Evolutionary conservation across 2,329 filamentous ascomycete genomes (phyloP), one percentile per base, ranked within the genome.

Genomic region (Phaeosphaeria sp.): DNA sequence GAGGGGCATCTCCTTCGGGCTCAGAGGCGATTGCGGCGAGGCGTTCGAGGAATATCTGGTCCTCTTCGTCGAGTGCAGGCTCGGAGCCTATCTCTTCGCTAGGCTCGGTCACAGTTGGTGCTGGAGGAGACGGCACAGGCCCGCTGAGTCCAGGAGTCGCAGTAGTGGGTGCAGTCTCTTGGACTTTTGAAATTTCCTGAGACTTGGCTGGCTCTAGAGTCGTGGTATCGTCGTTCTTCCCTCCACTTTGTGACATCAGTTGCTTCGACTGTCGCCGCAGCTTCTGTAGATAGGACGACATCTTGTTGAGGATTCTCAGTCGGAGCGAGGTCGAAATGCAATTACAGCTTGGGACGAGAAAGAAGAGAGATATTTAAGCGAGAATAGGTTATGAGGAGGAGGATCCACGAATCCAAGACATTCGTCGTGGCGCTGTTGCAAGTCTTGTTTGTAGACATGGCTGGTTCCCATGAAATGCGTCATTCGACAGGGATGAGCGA

Each of bases 11-110:
- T 36, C 73, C 69, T 59, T 77, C 75, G 11, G 74, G 73, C 58
- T 77, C 75, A 49, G 75, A 71, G 18, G 79, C 76, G 36, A 81
- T 78, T 7, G 81, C 78, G 2, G 81, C 82, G 30, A 87, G 81
- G 33, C 77, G 76, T 53, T 80, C 77, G 33, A 88, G 74, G 64
- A 87, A 88, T 51, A 80, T 78, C 64, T 88, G 84, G 60, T 89
- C 86, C 66, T 87, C 86, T n/a, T 84, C 80, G 18, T 83, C 86
- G n/a, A 88, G 71, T 2, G 88, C 81, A 6, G 81, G 69, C 66
- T 74, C 73, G 18, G 66, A 61, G 39, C 64, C 67, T 25, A 64
- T 65, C 44, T 76, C 69, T 33, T 76, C 68, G 54, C 57, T 61
- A 3, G 68, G 67, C 22, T 70, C 67, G 49, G 62, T 60, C 45